A percentile compares a stretch with the other conserved stretches of the same genome.
Conservation (phyloP, 768 basidiomycete species). For the Calocybe indica region DNA sequence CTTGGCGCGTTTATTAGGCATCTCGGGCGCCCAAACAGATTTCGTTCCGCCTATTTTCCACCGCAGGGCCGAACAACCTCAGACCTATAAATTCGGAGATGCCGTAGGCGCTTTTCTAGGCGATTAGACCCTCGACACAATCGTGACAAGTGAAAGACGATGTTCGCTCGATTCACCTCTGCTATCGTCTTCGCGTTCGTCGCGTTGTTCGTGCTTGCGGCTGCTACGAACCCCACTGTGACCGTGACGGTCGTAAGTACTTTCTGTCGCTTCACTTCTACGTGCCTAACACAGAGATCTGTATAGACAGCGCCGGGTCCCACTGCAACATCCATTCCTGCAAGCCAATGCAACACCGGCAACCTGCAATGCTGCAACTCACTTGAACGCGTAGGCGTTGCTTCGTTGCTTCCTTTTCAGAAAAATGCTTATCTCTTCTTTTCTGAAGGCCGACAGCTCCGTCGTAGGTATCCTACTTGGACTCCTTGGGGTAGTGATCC, state of each 20-base stretch:
- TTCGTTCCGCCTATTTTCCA: too few relatives aligned
- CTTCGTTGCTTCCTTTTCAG: background rate
- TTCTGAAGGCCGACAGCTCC: conserved; percentile 15
- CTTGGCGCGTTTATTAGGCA: too few relatives aligned
- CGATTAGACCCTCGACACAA: too few relatives aligned
- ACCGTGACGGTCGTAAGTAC: conserved; percentile 12
- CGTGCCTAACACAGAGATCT: background rate
- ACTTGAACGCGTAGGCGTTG: conserved; percentile 15
- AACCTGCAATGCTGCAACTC: conserved; percentile 20
- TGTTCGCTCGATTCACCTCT: conserved; percentile 12
- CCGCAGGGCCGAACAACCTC: too few relatives aligned
- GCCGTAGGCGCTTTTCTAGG: too few relatives aligned
- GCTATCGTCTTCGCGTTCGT: conserved; percentile 9
- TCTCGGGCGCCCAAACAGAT: too few relatives aligned
- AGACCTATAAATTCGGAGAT: too few relatives aligned
- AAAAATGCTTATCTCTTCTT: background rate
- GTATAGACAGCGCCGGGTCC: conserved; percentile 5
- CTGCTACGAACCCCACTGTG: conserved; percentile 13
- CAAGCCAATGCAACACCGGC: conserved; percentile 15
- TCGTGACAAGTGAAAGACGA: background rate
- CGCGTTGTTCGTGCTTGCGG: conserved; percentile 13
- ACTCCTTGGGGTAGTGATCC: conserved; percentile 17
- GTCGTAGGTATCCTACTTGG: conserved; percentile 17
- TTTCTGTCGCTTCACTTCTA: background rate
- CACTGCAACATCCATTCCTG: conserved; percentile 12